Conservation (phyloP, 768 basidiomycete genomes). For the Tylopilus felleus region DNA sequence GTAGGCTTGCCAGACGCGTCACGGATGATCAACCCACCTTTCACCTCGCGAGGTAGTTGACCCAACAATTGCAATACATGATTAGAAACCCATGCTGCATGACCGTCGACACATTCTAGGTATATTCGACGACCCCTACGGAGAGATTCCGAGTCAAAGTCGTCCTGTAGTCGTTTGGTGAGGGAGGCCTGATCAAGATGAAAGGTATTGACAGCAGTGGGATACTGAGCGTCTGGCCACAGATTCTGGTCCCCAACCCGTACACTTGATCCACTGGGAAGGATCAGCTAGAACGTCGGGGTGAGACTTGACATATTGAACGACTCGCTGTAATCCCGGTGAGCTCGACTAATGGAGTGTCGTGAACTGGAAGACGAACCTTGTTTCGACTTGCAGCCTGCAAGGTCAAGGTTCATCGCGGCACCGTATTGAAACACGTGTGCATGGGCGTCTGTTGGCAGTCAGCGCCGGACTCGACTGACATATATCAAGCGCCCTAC, state of each 20-base stretch:
- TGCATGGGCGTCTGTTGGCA: slow-evolving; percentile 68
- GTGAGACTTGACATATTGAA: slow-evolving; percentile 52
- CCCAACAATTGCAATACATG: slow-evolving; percentile 64
- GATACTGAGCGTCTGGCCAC: slow-evolving; percentile 63
- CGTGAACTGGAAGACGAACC: slow-evolving; percentile 39
- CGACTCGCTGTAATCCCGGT: slow-evolving; percentile 53
- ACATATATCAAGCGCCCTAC: slow-evolving; percentile 32
- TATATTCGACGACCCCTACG: slow-evolving; percentile 69
- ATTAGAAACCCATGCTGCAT: slow-evolving; percentile 84
- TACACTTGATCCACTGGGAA: slow-evolving; percentile 72
- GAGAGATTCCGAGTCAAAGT: slow-evolving; percentile 66
- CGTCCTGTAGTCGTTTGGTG: slow-evolving; percentile 44
- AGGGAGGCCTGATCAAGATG: slow-evolving; percentile 6
- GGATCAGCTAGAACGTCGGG: slow-evolving; percentile 53
- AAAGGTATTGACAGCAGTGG: slow-evolving; percentile 56
- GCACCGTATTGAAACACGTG: slow-evolving; percentile 71
- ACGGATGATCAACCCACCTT: slow-evolving; percentile 74
- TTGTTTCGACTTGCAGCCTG: slow-evolving; percentile 52
- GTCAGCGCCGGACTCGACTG: neutral
- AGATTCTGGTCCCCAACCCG: slow-evolving; percentile 95
- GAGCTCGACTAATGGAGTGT: neutral
- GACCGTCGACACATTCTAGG: slow-evolving; percentile 74
- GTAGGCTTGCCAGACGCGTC: slow-evolving; percentile 62
- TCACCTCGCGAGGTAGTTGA: slow-evolving; percentile 56
- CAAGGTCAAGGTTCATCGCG: slow-evolving; percentile 63